phyloP scores from a whole-genome alignment of 2,329 filamentous ascomycete genomes.

The Colletotrichum coccodes region DNA sequence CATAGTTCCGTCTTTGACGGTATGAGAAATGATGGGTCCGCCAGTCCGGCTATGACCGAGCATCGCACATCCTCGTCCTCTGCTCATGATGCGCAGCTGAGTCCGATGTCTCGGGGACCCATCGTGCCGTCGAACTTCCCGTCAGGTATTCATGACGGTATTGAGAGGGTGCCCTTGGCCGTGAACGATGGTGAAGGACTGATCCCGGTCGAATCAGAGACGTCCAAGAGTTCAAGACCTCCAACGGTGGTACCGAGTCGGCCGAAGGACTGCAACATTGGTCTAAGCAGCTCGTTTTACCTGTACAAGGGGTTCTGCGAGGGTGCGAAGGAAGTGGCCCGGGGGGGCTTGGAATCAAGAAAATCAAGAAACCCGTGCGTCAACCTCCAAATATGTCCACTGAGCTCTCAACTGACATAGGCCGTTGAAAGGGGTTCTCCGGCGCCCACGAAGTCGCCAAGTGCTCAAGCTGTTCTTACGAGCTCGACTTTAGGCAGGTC shows the following conservation, averaged over 20 bases:
- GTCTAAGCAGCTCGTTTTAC: constrained; percentile 59
- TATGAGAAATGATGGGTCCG: constrained; percentile 39
- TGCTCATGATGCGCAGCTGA: constrained; percentile 28
- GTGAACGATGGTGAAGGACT: constrained; percentile 43
- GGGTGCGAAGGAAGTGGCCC: constrained; percentile 60
- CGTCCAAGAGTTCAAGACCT: constrained; percentile 20
- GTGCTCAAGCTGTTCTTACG: constrained; percentile 63
- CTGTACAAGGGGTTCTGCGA: constrained; percentile 65
- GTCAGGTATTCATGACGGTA: constrained; percentile 22
- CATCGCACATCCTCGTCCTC: constrained; percentile 33
- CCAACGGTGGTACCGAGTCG: constrained; percentile 30
- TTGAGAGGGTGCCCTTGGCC: constrained; percentile 14
- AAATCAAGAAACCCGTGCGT: constrained; percentile 59
- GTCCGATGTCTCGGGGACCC: not conserved
- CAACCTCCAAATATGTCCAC: not conserved
- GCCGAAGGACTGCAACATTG: constrained; percentile 53
- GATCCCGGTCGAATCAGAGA: constrained; percentile 48
- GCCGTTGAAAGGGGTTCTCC: constrained; percentile 52
- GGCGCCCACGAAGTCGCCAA: constrained; percentile 56
- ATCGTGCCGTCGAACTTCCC: constrained; percentile 26
- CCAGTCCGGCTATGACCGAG: constrained; percentile 33
- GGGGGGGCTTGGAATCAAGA: constrained; percentile 62
- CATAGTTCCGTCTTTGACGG: constrained; percentile 48
- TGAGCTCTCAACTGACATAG: not conserved
- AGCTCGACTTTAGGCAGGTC: constrained; percentile 63